Evolutionary conservation across 2,329 filamentous ascomycete species (phyloP), one percentile per base, ranked within the genome.

Genomic region (Fusarium decemcellulare): DNA sequence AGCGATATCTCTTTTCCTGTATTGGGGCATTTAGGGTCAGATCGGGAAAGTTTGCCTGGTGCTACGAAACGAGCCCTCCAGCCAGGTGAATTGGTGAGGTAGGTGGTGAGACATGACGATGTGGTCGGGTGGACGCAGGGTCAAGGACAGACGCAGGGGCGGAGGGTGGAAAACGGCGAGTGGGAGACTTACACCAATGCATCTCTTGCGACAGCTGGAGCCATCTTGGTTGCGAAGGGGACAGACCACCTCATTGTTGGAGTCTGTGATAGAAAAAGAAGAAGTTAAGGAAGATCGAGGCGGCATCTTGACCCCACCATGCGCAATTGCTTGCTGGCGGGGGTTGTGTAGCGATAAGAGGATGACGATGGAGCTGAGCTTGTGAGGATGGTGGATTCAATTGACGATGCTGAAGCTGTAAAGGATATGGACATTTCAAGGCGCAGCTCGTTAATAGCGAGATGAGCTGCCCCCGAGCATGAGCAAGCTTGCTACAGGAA

Each of bases 211-310:
- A 86, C 96, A 99, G 84, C 92, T 94, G 74, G 95, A 97, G 80
- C 94, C 93, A 89, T 99, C 96, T 79, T 97, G 95, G 80, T 98
- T 98, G 78, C 91, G 91, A 81, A 99, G 86, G 73, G 96, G 96
- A 83, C 96, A 99, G 78, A 98, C 93, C 79, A 99, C 96, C 84
- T 98, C 95, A 81, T 97, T 97, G 82, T 93, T 95, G 81, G 92
- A 89, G 86, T 97, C 94, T 76, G 93, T 93, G 76, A 97, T 93
- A 73, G 94, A 95, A 82, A 97, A 97, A 72, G 94, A 96, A 78
- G 93, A 93, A 69, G 93, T 96, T 78, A 97, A 87, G 73, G 93
- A 91, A 76, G 92, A 90, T 87, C 93, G 91, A 78, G 94, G 94
- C 84, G 95, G 94, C 95, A 97, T 97, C 83, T 87, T 87, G 85